Percentiles rank a stretch among this genome's conserved stretches.
phyloP scores from a whole-genome alignment of 2,329 filamentous ascomycete genomes.

The Colletotrichum sp. region DNA sequence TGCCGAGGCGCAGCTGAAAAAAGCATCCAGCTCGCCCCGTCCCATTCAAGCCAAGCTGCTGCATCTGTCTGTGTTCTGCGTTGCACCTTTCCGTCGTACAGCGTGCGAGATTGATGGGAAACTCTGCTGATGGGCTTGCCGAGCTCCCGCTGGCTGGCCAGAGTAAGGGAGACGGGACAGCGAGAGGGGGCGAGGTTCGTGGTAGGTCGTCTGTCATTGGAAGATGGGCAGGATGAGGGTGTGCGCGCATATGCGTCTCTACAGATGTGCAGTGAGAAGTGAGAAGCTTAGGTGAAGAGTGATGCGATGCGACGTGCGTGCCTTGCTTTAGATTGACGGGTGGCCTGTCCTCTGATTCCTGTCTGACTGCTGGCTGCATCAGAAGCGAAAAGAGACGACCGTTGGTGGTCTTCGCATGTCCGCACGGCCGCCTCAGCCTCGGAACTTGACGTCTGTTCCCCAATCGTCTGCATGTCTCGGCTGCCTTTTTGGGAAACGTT shows the following conservation, averaged over 20 bases:
- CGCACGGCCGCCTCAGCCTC: neutral
- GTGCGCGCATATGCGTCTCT: neutral
- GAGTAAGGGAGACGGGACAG: neutral
- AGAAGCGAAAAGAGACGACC: constrained; percentile 2
- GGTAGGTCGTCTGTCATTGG: neutral
- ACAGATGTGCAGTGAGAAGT: neutral
- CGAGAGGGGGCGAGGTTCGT: neutral
- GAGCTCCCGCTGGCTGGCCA: neutral
- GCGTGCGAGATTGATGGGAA: neutral
- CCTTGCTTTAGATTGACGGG: neutral
- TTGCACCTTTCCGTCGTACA: neutral
- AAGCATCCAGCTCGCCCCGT: constrained; percentile 4
- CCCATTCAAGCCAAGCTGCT: neutral
- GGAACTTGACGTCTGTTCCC: neutral
- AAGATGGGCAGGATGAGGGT: neutral
- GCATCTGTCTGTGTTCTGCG: neutral
- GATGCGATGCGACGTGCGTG: neutral
- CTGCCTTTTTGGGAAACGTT: neutral
- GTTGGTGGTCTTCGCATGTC: neutral
- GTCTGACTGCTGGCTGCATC: neutral
- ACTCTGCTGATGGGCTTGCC: neutral
- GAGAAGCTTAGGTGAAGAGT: neutral
- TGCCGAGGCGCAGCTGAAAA: neutral
- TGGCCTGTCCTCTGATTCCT: neutral
- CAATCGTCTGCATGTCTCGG: neutral